These are phyloP conservation scores for Schoenoplectus tabernaemontani DNA, from an alignment of 202 grass and related monocot genomes.

Conservation along the genomic window DNA sequence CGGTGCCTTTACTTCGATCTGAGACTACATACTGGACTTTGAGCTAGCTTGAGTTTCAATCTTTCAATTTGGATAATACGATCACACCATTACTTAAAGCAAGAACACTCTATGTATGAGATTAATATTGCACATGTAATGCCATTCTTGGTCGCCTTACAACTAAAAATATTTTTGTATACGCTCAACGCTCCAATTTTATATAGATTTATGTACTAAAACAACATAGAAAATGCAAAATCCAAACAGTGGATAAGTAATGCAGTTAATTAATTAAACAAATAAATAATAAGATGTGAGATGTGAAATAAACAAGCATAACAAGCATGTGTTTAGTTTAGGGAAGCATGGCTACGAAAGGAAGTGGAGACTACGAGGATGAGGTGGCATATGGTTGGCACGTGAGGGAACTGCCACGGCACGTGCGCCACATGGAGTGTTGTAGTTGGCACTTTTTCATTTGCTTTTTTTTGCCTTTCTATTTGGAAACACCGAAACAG, in stretches of 20 bases:
- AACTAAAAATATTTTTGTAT: too few relatives aligned
- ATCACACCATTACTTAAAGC: neutral
- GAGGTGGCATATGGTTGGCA: conserved; percentile 23
- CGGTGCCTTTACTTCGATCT: conserved; percentile 23
- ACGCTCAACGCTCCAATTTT: too few relatives aligned
- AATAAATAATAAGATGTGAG: neutral
- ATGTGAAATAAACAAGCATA: neutral
- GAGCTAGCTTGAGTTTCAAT: conserved; percentile 4
- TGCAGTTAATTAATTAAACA: neutral
- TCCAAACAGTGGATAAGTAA: neutral
- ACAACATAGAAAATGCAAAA: neutral
- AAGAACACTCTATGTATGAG: neutral
- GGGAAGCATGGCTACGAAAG: conserved; percentile 12
- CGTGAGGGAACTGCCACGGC: neutral
- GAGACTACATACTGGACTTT: conserved; percentile 8
- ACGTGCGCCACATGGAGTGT: conserved; percentile 24
- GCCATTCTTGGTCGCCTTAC: too few relatives aligned
- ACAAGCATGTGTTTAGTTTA: neutral
- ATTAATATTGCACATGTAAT: neutral
- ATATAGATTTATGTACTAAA: neutral
- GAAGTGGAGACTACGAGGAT: conserved; percentile 21
- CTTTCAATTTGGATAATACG: conserved; percentile 4
- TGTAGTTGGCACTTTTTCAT: neutral
- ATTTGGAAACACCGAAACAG: neutral
- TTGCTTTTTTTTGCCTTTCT: neutral